Conservation (phyloP, 1,139 yeast genomes). For the Ogataea hybrid region DNA sequence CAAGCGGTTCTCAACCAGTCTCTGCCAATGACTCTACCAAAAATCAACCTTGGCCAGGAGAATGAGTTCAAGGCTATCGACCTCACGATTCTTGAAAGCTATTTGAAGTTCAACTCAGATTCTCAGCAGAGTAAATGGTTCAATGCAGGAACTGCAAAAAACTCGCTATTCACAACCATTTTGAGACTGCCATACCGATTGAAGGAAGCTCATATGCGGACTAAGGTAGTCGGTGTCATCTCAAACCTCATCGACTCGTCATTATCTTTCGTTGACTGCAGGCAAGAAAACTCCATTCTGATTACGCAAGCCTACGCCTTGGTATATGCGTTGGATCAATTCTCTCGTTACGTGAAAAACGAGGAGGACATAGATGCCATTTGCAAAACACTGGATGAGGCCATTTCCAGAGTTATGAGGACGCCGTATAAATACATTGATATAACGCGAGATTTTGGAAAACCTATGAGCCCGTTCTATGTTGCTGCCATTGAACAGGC, state of each 20-base stretch:
- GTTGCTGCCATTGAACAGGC: slow-evolving; percentile 74
- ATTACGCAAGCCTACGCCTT: slow-evolving; percentile 29
- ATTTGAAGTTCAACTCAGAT: slow-evolving; percentile 29
- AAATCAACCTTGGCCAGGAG: slow-evolving; percentile 17
- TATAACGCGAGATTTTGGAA: slow-evolving; percentile 41
- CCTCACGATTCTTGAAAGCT: slow-evolving; percentile 50
- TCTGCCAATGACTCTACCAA: slow-evolving; percentile 18
- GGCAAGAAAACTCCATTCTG: slow-evolving; percentile 12
- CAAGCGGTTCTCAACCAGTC: slow-evolving; percentile 17
- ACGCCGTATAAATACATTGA: slow-evolving; percentile 87
- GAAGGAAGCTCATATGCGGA: slow-evolving; percentile 15
- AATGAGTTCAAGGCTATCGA: slow-evolving; percentile 45
- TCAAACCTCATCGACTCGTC: slow-evolving; percentile 24
- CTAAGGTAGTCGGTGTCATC: slow-evolving; percentile 27
- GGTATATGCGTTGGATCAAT: slow-evolving; percentile 22
- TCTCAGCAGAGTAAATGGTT: slow-evolving; percentile 31
- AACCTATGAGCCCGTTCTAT: slow-evolving; percentile 59
- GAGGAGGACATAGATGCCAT: slow-evolving; percentile 31
- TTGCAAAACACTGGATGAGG: slow-evolving; percentile 71
- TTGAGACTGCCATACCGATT: slow-evolving; percentile 27
- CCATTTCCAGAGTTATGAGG: slow-evolving; percentile 63
- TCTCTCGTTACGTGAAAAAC: slow-evolving; percentile 13
- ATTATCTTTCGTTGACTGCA: slow-evolving; percentile 23
- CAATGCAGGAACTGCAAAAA: slow-evolving; percentile 23
- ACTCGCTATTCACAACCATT: slow-evolving; percentile 29